Conservation (phyloP, 257 asterid genomes). For the Solanum rostratum region DNA sequence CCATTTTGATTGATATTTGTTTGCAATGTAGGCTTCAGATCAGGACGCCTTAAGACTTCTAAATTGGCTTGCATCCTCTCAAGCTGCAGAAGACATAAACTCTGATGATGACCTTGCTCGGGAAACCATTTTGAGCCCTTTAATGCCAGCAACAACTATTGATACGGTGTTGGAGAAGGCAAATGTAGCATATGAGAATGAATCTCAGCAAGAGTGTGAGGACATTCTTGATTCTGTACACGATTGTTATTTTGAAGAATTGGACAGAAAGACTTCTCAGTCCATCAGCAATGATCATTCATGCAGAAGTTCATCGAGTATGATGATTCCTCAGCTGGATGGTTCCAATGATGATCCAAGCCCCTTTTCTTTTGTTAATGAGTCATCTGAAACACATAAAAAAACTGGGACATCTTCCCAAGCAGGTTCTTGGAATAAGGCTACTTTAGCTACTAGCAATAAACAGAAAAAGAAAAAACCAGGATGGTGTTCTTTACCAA, state of each 20-base stretch:
- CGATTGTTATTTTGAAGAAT: conserved; percentile 37
- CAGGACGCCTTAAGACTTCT: conserved; percentile 72
- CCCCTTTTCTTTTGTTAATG: conserved; percentile 22
- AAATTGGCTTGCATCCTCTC: conserved; percentile 98
- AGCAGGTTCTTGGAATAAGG: conserved; percentile 14
- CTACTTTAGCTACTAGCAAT: conserved; percentile 18
- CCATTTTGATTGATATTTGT: background rate
- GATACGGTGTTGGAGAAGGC: conserved; percentile 75
- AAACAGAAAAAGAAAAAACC: conserved; percentile 39
- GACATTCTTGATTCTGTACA: conserved; percentile 90
- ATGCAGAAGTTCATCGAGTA: conserved; percentile 17
- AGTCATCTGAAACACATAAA: conserved; percentile 25
- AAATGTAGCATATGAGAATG: conserved; percentile 63
- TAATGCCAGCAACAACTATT: conserved; percentile 53
- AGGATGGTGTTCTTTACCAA: conserved; percentile 69
- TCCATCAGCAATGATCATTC: conserved; percentile 18
- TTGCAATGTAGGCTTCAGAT: conserved; percentile 42
- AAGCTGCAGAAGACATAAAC: conserved; percentile 89
- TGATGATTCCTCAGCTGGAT: conserved; percentile 67
- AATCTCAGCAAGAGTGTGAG: conserved; percentile 94
- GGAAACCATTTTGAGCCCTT: conserved; percentile 71
- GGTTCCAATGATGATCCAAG: conserved; percentile 55
- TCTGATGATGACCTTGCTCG: conserved; percentile 93
- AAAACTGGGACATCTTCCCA: conserved; percentile 19
- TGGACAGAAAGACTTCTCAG: conserved; percentile 14